These are phyloP conservation scores for Podila clonocystis DNA, from an alignment of 192 early-diverging fungal genomes.

Conservation along the genomic window DNA sequence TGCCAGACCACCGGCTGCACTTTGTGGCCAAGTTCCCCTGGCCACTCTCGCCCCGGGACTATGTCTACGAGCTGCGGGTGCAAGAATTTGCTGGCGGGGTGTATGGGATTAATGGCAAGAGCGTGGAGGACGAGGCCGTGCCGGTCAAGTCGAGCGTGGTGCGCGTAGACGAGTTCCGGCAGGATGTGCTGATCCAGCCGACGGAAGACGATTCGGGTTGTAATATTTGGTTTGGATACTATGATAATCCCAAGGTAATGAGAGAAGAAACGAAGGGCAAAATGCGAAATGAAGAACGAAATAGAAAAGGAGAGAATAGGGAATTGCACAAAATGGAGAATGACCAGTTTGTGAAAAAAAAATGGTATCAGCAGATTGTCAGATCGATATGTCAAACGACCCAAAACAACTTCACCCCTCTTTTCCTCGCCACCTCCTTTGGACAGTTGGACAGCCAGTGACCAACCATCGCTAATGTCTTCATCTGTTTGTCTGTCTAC, in stretches of 20 bases:
- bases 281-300: too few species aligned
- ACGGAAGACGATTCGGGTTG: constrained; percentile 40
- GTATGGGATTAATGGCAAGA: constrained; percentile 15
- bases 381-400: too few species aligned
- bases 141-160: constrained; percentile 35
- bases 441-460: too few species aligned
- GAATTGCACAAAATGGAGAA: too few species aligned
- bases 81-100: constrained; percentile 12
- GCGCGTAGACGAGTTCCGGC: constrained; percentile 52
- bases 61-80: constrained; percentile 47
- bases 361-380: too few species aligned
- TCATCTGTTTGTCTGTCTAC: neutral
- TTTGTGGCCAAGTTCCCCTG: constrained; percentile 53
- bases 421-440: neutral
- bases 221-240: constrained; percentile 53
- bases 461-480: neutral
- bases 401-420: neutral
- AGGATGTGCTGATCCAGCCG: constrained; percentile 49
- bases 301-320: too few species aligned
- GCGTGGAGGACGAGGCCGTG: constrained; percentile 13
- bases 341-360: too few species aligned
- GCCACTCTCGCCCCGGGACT: constrained; percentile 53
- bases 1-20: constrained; percentile 28
- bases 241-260: constrained; percentile 57
- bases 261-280: too few species aligned